Evolutionary conservation across 2,329 filamentous ascomycete genomes (phyloP).

Genomic region (Ascochyta rabiei): DNA sequence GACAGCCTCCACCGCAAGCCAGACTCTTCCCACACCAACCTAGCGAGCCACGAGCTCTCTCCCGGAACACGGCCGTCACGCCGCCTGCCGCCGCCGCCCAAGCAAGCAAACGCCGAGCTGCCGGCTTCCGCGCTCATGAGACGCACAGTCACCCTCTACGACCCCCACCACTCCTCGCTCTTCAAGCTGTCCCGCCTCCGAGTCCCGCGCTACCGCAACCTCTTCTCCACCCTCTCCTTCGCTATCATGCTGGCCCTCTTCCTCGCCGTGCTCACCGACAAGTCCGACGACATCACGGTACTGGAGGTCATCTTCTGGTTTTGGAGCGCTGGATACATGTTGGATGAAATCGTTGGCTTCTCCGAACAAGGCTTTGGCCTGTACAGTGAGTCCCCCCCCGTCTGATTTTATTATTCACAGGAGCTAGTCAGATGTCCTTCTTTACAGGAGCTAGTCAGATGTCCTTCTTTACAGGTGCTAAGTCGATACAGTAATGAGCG

Average conservation of each 20-base stretch:
- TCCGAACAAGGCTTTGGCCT: conserved; percentile 95
- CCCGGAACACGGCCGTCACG: conserved; percentile 41
- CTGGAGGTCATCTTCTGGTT: conserved; percentile 95
- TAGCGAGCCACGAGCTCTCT: conserved; percentile 32
- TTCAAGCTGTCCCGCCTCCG: conserved; percentile 90
- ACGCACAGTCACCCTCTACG: conserved; percentile 84
- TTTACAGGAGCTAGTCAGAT: neutral
- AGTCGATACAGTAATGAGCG: conserved; percentile 71
- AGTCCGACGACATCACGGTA: conserved; percentile 79
- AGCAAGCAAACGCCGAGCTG: conserved; percentile 32
- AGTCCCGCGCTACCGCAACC: conserved; percentile 88
- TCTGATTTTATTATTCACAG: neutral
- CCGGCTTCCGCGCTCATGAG: conserved; percentile 55
- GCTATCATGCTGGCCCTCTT: conserved; percentile 85
- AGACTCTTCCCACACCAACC: conserved; percentile 39
- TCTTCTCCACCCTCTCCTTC: conserved; percentile 86
- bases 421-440: neutral
- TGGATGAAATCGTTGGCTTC: conserved; percentile 94
- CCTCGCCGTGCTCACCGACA: conserved; percentile 76
- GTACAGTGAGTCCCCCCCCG: conserved; percentile 59
- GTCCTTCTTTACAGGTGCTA: neutral
- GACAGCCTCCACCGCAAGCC: conserved; percentile 78
- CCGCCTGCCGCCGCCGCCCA: conserved; percentile 33
- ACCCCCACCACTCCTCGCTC: conserved; percentile 85
- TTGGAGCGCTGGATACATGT: conserved; percentile 96